phyloP scores from a whole-genome alignment of 106 monocot species.

The Phalaenopsis aphrodite region DNA sequence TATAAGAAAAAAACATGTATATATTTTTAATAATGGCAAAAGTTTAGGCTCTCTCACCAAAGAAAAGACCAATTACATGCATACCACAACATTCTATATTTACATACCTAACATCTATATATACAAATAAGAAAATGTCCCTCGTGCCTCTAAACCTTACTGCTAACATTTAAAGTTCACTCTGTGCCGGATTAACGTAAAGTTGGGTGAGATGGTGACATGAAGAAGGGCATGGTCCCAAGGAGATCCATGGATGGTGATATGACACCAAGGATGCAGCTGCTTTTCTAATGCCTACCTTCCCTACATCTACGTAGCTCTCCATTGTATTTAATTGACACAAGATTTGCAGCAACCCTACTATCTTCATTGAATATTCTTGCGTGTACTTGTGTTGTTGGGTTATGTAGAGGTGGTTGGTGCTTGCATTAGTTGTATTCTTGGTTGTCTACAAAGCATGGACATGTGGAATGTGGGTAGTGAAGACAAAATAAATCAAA shows the following conservation, averaged over 20 bases:
- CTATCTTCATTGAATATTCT: not conserved
- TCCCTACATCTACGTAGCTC: not conserved
- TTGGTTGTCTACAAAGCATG: not conserved
- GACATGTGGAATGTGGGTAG: not conserved
- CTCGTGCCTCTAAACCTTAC: not conserved
- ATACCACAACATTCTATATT: no score
- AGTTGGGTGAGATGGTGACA: conserved; percentile 20
- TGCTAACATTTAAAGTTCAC: not conserved
- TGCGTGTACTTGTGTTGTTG: not conserved
- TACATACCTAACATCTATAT: no score
- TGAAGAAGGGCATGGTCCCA: conserved; percentile 32
- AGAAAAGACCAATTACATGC: no score
- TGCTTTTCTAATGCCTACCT: not conserved
- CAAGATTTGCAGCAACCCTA: not conserved
- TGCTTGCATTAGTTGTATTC: conserved; percentile 1
- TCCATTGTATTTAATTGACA: not conserved
- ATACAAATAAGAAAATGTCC: not conserved
- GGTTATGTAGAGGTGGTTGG: not conserved
- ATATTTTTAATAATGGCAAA: no score
- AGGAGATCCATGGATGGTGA: conserved; percentile 38
- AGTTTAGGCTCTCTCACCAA: no score
- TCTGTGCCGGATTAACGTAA: conserved; percentile 9
- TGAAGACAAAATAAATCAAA: not conserved
- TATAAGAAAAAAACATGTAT: no score
- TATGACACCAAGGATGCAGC: conserved; percentile 33